Base-by-base conservation (phyloP, 1,139 yeast genomes). In the Candida frijolesensis region DNA sequence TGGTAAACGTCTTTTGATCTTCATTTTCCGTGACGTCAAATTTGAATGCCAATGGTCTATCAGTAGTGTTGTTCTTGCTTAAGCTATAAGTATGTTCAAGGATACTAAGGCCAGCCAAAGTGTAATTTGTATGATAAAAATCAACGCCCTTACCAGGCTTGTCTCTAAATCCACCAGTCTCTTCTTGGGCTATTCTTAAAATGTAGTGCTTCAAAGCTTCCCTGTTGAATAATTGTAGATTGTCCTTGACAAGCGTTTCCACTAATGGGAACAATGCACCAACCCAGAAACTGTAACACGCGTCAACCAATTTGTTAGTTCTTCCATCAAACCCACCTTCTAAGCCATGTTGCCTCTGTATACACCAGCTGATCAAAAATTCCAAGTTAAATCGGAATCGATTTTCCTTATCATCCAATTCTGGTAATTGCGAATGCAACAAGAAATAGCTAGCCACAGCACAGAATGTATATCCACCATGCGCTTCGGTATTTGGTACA, bases 401-500 rank as follows among this genome's bases (percentile, higher is more conserved):
- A 44, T 37, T 25, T 39, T 32, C 18, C 46, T 32, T 25, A 22
- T 25, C 9, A 22, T 19, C 9, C 12, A 10, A 30, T 30, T 9
- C 16, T 48, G 10, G 32, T 43, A 40, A 27, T 10, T 25, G 4
- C 3, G 37, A 12, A 34, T 43, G 40, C 25, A 43, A 34, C 35
- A 37, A 38, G 56, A 83, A 79, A 44, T 89, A 71, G 10, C 89
- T 79, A 0, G 97, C 96, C 8, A 89, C 69, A 0, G 94, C 96
- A 71, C 99, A 94, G 63, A 82, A 95, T 0, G 98, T 84, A 65
- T 94, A 94, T 0, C 99, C 99, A 1, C 98, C 99, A 65, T 95
- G 99, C 0, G 98, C 98, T 66, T 95, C 99, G 47, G 89, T 85
- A 9, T 71, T 71, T 0, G 96, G 92, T 10, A 76, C 74, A 1